Base-by-base conservation (phyloP, 2,329 filamentous ascomycete genomes). In the Chaetomium sp. region DNA sequence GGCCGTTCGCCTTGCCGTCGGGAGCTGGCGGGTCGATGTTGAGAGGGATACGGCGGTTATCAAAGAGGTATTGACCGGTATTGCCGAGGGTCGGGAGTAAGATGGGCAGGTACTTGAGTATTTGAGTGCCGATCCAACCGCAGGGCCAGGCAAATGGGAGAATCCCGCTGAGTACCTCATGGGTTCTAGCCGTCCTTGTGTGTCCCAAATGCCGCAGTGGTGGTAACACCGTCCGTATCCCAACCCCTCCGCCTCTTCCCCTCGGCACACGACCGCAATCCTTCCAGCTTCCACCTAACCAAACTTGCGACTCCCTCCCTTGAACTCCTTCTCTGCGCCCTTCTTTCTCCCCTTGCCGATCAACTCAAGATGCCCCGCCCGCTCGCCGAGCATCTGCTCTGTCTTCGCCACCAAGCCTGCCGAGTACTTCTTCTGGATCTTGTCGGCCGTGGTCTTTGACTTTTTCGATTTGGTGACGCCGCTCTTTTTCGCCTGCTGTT, bases 1-100 rank as follows among this genome's bases (percentile, higher is more conserved):
- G 63, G 93, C 93, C 9, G 90, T 88, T 66, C 83, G 94, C n/a
- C 86, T 97, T 70, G 93, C 94, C 0, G 87, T 97, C 50, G 90
- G 90, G 47, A 97, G 91, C 72, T 97, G 93, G 92, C 86, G 85
- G 75, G 89, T 91, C 1, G 83, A 93, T 72, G 82, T 88, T 0
- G 81, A 87, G 56, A 82, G 83, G 65, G 93, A 96, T 73, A 78
- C 89, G 65, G 78, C 77, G 23, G 75, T 92, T n/a, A 84, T 96
- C 19, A 83, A 79, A 66, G 78, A 81, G 5, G 87, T 93, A 70
- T 55, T 73, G 65, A 65, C 54, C 8, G 61, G n/a, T n/a, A 47
- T 68, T 29, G 67, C 65, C 6, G 65, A 66, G 53, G 61, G 57
- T 42, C 54, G 53, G 31, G 31, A 51, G 38, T 31, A 45, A 25